Percentiles rank a stretch among this genome's conserved stretches.
phyloP scores from a whole-genome alignment of 2,329 filamentous ascomycete genomes.

The Curvularia sp. region DNA sequence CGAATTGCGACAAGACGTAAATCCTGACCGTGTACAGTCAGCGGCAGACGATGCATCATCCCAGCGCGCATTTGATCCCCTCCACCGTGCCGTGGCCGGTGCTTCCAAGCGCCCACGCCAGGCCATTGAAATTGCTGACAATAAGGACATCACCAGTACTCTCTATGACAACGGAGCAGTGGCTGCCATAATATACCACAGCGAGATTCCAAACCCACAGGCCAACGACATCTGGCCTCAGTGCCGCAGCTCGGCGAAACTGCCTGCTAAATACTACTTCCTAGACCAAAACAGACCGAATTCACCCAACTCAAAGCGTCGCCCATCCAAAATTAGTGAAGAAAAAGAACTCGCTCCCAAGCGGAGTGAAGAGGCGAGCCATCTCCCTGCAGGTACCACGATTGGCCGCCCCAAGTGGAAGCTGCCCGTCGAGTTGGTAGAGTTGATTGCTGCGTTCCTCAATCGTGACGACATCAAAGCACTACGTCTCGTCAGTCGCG shows the following conservation, averaged over 20 bases:
- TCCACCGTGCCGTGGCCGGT: conserved; percentile 6
- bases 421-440: conserved; percentile 69
- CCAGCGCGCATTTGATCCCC: background rate
- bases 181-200: conserved; percentile 36
- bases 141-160: conserved; percentile 18
- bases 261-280: conserved; percentile 36
- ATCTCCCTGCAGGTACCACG: background rate
- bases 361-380: background rate
- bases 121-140: conserved; percentile 24
- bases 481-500: conserved; percentile 67
- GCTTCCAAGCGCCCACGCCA: conserved; percentile 31
- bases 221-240: conserved; percentile 50
- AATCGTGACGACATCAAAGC: conserved; percentile 65
- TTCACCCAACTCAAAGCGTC: conserved; percentile 3
- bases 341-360: background rate
- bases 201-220: conserved; percentile 22
- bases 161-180: conserved; percentile 34
- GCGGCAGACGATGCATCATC: background rate
- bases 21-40: background rate
- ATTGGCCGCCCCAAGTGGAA: conserved; percentile 49
- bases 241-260: conserved; percentile 37
- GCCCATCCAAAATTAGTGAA: background rate
- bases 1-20: background rate
- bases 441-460: conserved; percentile 63
- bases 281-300: conserved; percentile 18